Base-by-base conservation (phyloP, 305 asterid species). In the Solanum aculeatissimum region DNA sequence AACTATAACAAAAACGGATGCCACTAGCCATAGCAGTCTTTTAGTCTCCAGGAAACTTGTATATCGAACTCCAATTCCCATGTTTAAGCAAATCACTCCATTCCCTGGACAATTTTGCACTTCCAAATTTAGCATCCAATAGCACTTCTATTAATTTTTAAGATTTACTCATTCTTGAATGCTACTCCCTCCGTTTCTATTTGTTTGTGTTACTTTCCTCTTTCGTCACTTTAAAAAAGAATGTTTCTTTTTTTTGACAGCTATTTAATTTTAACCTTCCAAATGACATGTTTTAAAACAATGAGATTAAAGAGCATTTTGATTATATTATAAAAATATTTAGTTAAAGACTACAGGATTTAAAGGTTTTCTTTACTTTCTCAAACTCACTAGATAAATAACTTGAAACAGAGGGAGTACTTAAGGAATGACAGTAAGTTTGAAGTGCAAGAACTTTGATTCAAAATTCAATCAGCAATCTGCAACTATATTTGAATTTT, bases 1-100 rank as follows among this genome's bases (percentile, higher is more conserved):
- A 75, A 86, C 85, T 38, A 79, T 49, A 69, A 84, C 85, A n/a
- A 89, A 86, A 54, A 55, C 21, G 42, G 86, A 11, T 72, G 78
- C 87, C 70, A 85, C 40, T 47, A 90, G 51, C 87, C 86, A 85
- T 60, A 90, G 15, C 21, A 83, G 62, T 54, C 85, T 77, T 68
- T 85, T 82, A 32, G 81, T 58, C 83, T 77, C 89, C 55, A 86
- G 15, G 53, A 54, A 38, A 74, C 78, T 57, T 63, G 58, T 77
- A 85, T 58, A 86, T 47, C 85, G 58, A 86, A 80, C 74, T 86
- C 82, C 85, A 63, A 53, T 86, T 72, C 83, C 89, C 92, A 90
- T 88, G 51, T 40, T 79, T 63, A 35, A 57, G 25, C 23, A 47
- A 29, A 72, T 57, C 77, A 60, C 43, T 81, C 38, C 57, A 42